Evolutionary conservation across 768 basidiomycete species (phyloP).

Genomic region (Boletus patriciae): DNA sequence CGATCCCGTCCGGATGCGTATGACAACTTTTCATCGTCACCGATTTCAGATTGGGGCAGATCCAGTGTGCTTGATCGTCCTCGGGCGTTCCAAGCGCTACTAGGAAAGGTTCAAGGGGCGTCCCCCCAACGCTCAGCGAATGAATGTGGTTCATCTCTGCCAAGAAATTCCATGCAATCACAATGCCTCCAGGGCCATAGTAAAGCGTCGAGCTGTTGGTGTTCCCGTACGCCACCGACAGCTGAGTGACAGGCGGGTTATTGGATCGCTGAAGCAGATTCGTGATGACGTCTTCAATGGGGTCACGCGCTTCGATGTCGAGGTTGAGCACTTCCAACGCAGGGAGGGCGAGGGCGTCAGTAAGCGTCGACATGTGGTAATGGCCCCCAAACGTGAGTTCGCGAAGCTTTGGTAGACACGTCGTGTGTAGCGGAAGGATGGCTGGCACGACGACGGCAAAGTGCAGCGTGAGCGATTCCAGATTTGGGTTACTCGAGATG

Average conservation of each 20-base stretch:
- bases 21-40: slow-evolving; percentile 67
- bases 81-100: slow-evolving; percentile 57
- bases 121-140: slow-evolving; percentile 62
- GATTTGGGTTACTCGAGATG: slow-evolving; percentile 53
- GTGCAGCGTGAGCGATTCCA: slow-evolving; percentile 59
- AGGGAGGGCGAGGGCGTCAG: slow-evolving; percentile 63
- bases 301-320: slow-evolving; percentile 74
- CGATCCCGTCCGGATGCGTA: slow-evolving; percentile 61
- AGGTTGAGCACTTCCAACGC: slow-evolving; percentile 56
- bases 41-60: slow-evolving; percentile 60
- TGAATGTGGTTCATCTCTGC: slow-evolving; percentile 56
- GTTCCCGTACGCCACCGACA: slow-evolving; percentile 62
- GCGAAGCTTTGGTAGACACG: slow-evolving; percentile 54
- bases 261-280: slow-evolving; percentile 60
- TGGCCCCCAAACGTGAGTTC: slow-evolving; percentile 65
- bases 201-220: slow-evolving; percentile 46
- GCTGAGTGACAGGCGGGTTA: slow-evolving; percentile 53
- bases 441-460: slow-evolving; percentile 60
- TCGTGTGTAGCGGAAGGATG: slow-evolving; percentile 58
- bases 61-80: slow-evolving; percentile 58
- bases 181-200: slow-evolving; percentile 56
- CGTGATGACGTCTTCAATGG: slow-evolving; percentile 69
- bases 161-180: slow-evolving; percentile 69
- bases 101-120: slow-evolving; percentile 64
- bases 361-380: slow-evolving; percentile 57